phyloP scores from a whole-genome alignment of 208 protist genomes.

The Tritrichomonas foetus region DNA sequence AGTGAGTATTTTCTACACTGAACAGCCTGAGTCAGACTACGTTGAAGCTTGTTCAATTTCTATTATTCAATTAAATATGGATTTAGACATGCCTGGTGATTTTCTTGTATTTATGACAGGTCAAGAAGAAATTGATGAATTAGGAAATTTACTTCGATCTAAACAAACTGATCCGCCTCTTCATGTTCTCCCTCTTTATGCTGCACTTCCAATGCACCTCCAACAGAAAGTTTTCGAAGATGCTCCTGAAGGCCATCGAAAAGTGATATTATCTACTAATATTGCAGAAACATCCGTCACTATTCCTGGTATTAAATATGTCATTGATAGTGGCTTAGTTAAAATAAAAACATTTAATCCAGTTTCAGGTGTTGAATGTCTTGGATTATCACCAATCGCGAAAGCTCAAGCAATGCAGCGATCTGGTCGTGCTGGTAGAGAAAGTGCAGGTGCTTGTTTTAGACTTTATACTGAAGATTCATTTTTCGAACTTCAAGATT shows the following conservation, averaged over 20 bases:
- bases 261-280: constrained; percentile 68
- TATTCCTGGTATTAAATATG: constrained; percentile 61
- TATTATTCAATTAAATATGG: constrained; percentile 55
- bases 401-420: constrained; percentile 52
- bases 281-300: constrained; percentile 70
- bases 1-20: constrained; percentile 53
- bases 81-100: constrained; percentile 55
- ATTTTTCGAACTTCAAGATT: constrained; percentile 51
- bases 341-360: constrained; percentile 57
- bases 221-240: constrained; percentile 49
- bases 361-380: constrained; percentile 47
- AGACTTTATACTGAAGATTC: constrained; percentile 64
- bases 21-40: constrained; percentile 56
- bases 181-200: constrained; percentile 48
- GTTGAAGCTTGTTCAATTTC: constrained; percentile 50
- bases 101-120: constrained; percentile 68
- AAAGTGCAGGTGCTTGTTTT: constrained; percentile 57
- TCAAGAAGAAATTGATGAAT: constrained; percentile 67
- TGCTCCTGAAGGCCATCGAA: constrained; percentile 43
- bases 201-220: constrained; percentile 42
- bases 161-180: background rate
- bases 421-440: constrained; percentile 54
- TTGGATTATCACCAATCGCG: constrained; percentile 45
- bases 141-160: constrained; percentile 19
- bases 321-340: constrained; percentile 57